Percentiles rank a stretch among this genome's conserved stretches.
Evolutionary conservation across 495 filamentous ascomycete species (phyloP).

Genomic region (Trichocladium uniseriatum): DNA sequence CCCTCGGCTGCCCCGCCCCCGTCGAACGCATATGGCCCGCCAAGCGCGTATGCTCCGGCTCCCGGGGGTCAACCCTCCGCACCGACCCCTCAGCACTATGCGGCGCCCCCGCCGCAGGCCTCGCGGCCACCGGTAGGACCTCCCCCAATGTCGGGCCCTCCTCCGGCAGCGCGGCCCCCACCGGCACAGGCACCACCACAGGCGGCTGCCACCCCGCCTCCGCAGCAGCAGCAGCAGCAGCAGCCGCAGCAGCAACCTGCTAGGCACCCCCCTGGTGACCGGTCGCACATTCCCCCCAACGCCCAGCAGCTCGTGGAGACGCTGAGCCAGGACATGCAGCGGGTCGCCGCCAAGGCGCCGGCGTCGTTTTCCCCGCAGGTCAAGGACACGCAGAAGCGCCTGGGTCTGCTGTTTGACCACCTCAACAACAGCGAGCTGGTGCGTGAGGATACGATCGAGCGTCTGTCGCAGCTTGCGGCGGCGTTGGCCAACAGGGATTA

Average conservation of each 20-base stretch:
- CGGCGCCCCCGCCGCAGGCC: conserved; percentile 25
- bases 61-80: conserved; percentile 18
- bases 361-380: conserved; percentile 74
- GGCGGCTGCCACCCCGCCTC: conserved; percentile 36
- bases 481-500: conserved; percentile 66
- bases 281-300: conserved; percentile 72
- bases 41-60: conserved; percentile 52
- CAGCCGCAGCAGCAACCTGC: conserved; percentile 23
- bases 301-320: conserved; percentile 74
- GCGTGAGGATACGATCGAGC: conserved; percentile 67
- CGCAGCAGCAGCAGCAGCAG: conserved; percentile 22
- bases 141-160: conserved; percentile 39
- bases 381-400: conserved; percentile 81
- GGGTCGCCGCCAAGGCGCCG: conserved; percentile 75
- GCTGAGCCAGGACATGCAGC: conserved; percentile 74
- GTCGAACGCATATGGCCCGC: conserved; percentile 17
- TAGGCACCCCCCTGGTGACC: conserved; percentile 78
- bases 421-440: conserved; percentile 91
- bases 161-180: conserved; percentile 37
- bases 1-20: conserved; percentile 29
- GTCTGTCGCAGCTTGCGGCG: conserved; percentile 50
- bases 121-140: conserved; percentile 26
- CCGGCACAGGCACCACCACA: conserved; percentile 42
- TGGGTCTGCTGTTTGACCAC: conserved; percentile 89
- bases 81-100: conserved; percentile 26